phyloP scores from a whole-genome alignment of 2,329 filamentous ascomycete species.

The Calonectria fujianensis region DNA sequence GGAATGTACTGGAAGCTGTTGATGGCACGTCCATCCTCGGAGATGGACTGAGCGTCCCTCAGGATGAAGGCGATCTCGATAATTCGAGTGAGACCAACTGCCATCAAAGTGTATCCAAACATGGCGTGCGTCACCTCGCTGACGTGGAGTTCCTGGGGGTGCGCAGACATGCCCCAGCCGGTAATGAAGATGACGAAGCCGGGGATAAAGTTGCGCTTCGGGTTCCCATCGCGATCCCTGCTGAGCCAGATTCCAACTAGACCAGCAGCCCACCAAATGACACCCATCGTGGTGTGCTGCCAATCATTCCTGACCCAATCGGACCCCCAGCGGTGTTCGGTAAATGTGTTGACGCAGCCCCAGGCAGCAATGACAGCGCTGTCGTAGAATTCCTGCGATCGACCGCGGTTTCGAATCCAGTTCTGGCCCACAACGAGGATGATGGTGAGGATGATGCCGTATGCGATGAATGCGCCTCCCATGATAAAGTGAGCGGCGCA shows the following conservation, averaged over 20 bases:
- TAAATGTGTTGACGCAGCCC: constrained; percentile 99
- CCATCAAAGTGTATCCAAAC: constrained; percentile 98
- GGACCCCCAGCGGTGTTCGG: constrained; percentile 94
- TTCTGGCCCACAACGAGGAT: constrained; percentile 90
- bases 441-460: constrained; percentile 91
- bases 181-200: constrained; percentile 93
- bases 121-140: constrained; percentile 91
- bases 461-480: constrained; percentile 96
- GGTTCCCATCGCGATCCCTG: constrained; percentile 85
- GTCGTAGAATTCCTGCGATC: constrained; percentile 98
- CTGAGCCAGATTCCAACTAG: constrained; percentile 95
- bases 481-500: constrained; percentile 99
- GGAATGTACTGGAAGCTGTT: constrained; percentile 77
- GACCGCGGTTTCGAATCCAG: constrained; percentile 87
- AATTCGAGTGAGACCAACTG: constrained; percentile 86
- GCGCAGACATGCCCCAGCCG: constrained; percentile 95
- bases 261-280: constrained; percentile 98
- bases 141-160: constrained; percentile 88
- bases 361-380: constrained; percentile 92
- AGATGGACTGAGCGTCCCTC: constrained; percentile 79
- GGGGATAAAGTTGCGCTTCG: constrained; percentile 94
- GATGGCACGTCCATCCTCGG: constrained; percentile 80
- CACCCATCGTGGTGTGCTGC: constrained; percentile 99
- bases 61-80: constrained; percentile 95
- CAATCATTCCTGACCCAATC: constrained; percentile 95